Conservation (phyloP, 2,329 filamentous ascomycete species). For the Colletotrichum gigasporum region DNA sequence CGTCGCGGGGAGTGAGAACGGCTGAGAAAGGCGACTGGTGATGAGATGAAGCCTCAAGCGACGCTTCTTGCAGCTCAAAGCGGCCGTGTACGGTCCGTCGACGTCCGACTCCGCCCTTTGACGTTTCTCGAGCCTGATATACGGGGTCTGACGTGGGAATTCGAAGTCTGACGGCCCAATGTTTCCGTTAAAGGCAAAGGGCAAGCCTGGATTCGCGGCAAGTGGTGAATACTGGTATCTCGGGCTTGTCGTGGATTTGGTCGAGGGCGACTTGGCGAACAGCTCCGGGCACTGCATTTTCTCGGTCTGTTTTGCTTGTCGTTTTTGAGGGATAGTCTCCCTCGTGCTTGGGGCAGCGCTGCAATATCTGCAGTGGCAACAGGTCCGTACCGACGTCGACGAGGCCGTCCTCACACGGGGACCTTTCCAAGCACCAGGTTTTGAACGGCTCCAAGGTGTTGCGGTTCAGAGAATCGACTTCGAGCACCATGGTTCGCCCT, state of each 20-base stretch:
- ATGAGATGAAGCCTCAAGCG: slow-evolving; percentile 70
- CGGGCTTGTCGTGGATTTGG: background rate
- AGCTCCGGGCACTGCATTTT: background rate
- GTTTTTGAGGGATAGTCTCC: background rate
- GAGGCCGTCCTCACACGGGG: background rate
- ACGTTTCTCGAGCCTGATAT: slow-evolving; percentile 15
- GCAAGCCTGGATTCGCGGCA: background rate
- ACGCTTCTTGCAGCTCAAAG: slow-evolving; percentile 71
- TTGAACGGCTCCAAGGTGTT: slow-evolving; percentile 19
- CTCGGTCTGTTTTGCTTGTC: background rate
- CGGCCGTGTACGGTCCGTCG: slow-evolving; percentile 63
- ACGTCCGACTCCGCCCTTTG: slow-evolving; percentile 63
- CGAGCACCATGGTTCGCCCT: slow-evolving; percentile 19
- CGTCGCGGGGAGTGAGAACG: slow-evolving; percentile 74
- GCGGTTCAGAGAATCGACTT: slow-evolving; percentile 24
- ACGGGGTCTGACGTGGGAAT: background rate
- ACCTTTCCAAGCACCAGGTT: slow-evolving; percentile 5
- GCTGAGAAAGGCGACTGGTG: slow-evolving; percentile 75
- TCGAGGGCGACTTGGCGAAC: background rate
- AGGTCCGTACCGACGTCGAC: slow-evolving; percentile 4
- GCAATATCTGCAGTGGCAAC: background rate
- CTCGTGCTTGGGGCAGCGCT: background rate
- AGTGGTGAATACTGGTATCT: background rate
- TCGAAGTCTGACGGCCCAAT: slow-evolving; percentile 5
- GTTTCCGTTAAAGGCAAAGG: background rate